phyloP scores from a whole-genome alignment of 345 rosid species.

The Jatropha curcas region DNA sequence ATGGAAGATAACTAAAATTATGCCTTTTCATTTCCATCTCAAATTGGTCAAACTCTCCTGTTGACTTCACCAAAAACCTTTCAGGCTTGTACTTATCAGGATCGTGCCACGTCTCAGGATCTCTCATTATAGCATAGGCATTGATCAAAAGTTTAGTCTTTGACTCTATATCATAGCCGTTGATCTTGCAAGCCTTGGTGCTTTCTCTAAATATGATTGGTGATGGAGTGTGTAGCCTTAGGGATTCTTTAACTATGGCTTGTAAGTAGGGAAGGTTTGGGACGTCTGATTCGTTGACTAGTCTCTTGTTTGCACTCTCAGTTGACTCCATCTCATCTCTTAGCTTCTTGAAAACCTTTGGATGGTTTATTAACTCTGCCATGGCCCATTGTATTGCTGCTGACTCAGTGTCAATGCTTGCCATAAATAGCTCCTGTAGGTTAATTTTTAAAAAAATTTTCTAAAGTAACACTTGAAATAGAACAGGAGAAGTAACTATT shows the following conservation, averaged over 20 bases:
- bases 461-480: no score
- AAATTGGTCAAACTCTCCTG: constrained; percentile 7
- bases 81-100: constrained; percentile 41
- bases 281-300: constrained; percentile 42
- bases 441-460: no score
- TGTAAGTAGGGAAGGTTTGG: constrained; percentile 48
- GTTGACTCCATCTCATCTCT: constrained; percentile 33
- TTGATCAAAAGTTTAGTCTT: constrained; percentile 43
- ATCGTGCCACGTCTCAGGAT: constrained; percentile 41
- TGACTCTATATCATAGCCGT: constrained; percentile 35
- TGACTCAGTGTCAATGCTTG: constrained; percentile 37
- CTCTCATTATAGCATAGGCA: constrained; percentile 49
- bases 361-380: constrained; percentile 38
- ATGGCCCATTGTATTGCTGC: constrained; percentile 42
- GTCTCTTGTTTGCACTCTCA: constrained; percentile 23
- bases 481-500: no score
- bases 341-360: constrained; percentile 27
- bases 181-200: constrained; percentile 40
- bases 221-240: constrained; percentile 49
- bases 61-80: constrained; percentile 26
- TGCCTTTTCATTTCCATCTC: constrained; percentile 23
- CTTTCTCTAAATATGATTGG: constrained; percentile 51
- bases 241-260: constrained; percentile 45
- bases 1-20: constrained; percentile 40
- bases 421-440: constrained; percentile 35